phyloP scores from a whole-genome alignment of 2,329 filamentous ascomycete species.

The Cladosporium sp. region DNA sequence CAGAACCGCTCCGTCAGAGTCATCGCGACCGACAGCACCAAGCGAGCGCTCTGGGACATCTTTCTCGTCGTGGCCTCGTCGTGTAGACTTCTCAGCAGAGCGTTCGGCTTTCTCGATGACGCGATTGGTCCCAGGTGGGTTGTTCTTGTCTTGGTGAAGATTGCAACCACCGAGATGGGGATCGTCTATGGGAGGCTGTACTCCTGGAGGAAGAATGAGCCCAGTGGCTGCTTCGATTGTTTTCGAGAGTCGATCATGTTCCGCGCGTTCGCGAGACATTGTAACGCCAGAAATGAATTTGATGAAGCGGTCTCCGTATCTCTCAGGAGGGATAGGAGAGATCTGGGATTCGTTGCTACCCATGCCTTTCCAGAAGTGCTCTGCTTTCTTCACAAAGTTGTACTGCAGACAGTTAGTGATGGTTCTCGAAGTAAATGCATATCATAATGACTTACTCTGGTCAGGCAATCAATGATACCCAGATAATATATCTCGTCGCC shows the following conservation, averaged over 20 bases:
- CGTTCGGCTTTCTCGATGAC: constrained; percentile 59
- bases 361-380: constrained; percentile 95
- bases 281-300: constrained; percentile 89
- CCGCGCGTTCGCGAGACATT: constrained; percentile 81
- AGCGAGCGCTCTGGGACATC: constrained; percentile 62
- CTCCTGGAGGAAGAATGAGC: constrained; percentile 18
- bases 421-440: background rate
- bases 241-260: constrained; percentile 39
- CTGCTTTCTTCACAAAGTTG: constrained; percentile 86
- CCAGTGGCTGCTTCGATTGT: constrained; percentile 22
- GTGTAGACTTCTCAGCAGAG: constrained; percentile 56
- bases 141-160: constrained; percentile 23
- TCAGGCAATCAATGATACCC: constrained; percentile 96
- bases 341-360: constrained; percentile 80
- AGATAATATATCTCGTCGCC: constrained; percentile 96
- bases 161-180: constrained; percentile 38
- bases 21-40: constrained; percentile 51
- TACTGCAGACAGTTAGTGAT: constrained; percentile 56
- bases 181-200: constrained; percentile 31
- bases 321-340: constrained; percentile 81
- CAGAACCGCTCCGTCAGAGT: constrained; percentile 56
- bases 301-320: constrained; percentile 91
- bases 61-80: constrained; percentile 44
- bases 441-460: constrained; percentile 64
- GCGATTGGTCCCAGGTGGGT: constrained; percentile 45